Evolutionary conservation across 192 early-diverging fungal species (phyloP).

Genomic region (Diversispora eburnea): DNA sequence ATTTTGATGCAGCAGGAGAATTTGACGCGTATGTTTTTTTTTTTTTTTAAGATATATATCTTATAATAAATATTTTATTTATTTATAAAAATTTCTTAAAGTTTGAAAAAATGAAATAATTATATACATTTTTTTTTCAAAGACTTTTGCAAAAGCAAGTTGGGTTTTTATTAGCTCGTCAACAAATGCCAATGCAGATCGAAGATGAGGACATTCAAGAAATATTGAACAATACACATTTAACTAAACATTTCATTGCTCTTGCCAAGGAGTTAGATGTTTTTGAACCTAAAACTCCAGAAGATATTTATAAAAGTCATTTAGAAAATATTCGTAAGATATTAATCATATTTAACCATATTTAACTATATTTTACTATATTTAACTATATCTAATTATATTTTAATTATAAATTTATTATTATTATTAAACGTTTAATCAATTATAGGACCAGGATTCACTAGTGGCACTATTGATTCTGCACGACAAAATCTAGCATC

Average conservation of each 20-base stretch:
- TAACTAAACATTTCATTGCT: conserved; percentile 84
- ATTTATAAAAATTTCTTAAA: neutral
- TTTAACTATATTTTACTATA: neutral
- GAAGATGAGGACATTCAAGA: conserved; percentile 83
- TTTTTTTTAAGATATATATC: neutral
- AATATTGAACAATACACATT: conserved; percentile 83
- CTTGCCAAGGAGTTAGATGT: conserved; percentile 92
- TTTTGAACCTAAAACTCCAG: conserved; percentile 91
- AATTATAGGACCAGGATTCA: conserved; percentile 54
- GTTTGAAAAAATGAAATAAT: neutral
- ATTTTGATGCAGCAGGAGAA: conserved; percentile 73
- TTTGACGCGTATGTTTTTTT: conserved; percentile 58
- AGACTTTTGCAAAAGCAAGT: conserved; percentile 90
- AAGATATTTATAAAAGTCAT: conserved; percentile 98
- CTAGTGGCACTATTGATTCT: conserved; percentile 77
- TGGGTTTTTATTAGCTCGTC: conserved; percentile 88
- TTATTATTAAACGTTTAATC: neutral
- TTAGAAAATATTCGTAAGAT: conserved; percentile 80
- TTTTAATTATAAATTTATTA: neutral
- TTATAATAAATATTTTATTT: neutral
- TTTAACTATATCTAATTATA: neutral
- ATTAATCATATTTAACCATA: conserved; percentile 3
- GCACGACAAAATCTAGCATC: conserved; percentile 94
- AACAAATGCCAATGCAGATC: conserved; percentile 76
- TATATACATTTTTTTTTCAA: conserved; percentile 7